A percentile compares a stretch with the other conserved stretches of the same genome.
These are phyloP conservation scores for Aphanomyces astaci DNA, from an alignment of 352 stramenopile genomes.

Conservation along the genomic window DNA sequence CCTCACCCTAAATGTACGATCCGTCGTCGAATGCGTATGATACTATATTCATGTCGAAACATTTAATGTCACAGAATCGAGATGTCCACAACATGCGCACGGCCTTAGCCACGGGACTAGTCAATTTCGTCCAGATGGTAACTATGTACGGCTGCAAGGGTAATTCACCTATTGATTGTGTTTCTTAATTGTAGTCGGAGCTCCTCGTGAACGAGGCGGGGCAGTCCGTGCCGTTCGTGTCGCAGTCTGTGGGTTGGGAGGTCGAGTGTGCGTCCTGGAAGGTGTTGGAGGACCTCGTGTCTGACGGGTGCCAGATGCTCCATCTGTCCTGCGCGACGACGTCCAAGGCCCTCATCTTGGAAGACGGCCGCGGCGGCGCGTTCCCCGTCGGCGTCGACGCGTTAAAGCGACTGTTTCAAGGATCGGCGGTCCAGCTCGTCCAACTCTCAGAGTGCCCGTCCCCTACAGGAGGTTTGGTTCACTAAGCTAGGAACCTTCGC, in stretches of 20 bases:
- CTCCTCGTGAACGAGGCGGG: background rate
- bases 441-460: background rate
- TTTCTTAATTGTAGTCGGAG: slow-evolving; percentile 9
- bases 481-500: too few species aligned
- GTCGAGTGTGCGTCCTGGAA: slow-evolving; percentile 12
- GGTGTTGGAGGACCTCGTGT: background rate
- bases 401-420: background rate
- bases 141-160: background rate
- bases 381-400: background rate
- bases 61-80: background rate
- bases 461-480: too few species aligned
- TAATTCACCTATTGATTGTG: too few species aligned
- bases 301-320: slow-evolving; percentile 10
- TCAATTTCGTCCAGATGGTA: slow-evolving; percentile 5
- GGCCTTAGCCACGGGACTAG: background rate
- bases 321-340: slow-evolving; percentile 1
- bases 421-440: slow-evolving; percentile 1
- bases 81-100: background rate
- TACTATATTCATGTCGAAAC: too few species aligned
- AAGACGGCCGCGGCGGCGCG: slow-evolving; percentile 10
- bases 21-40: too few species aligned
- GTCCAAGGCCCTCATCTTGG: background rate
- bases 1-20: slow-evolving; percentile 8
- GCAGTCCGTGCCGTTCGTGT: background rate
- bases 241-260: background rate